Evolutionary conservation across 176 grass and related monocot species (phyloP).

Genomic region (Aegilops longissima): DNA sequence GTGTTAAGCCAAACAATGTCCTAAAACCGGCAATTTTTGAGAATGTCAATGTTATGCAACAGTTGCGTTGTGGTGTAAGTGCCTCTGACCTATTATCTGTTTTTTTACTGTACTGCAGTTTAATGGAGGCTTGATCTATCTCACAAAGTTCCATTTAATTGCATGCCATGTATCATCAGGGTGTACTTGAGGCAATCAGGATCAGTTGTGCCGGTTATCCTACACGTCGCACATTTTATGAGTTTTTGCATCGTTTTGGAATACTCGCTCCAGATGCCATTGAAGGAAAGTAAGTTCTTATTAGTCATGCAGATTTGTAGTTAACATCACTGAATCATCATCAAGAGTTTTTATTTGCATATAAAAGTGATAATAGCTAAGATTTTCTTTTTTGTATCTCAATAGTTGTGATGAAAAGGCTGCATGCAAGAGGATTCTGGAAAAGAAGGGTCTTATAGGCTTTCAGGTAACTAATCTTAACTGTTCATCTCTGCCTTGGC

Average conservation of each 20-base stretch:
- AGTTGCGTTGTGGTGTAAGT: constrained; percentile 99
- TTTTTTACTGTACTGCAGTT: constrained; percentile 4
- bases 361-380: constrained; percentile 5
- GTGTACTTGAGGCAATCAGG: constrained; percentile 99
- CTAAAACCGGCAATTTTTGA: constrained; percentile 93
- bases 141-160: constrained; percentile 23
- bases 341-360: not conserved
- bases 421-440: constrained; percentile 87
- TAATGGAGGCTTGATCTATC: constrained; percentile 3
- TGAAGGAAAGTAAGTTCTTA: constrained; percentile 79
- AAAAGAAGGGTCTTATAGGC: constrained; percentile 84
- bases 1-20: constrained; percentile 98
- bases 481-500: constrained; percentile 15
- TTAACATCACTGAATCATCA: not conserved
- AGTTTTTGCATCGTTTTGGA: constrained; percentile 96
- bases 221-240: constrained; percentile 96
- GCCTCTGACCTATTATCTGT: constrained; percentile 28
- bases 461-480: constrained; percentile 76
- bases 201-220: constrained; percentile 99
- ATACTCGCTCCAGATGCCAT: constrained; percentile 88
- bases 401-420: constrained; percentile 88
- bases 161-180: constrained; percentile 48
- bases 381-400: constrained; percentile 27
- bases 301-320: constrained; percentile 15
- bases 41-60: constrained; percentile 99